phyloP scores from a whole-genome alignment of 139 green algal species.

The Chlorella vulgaris region DNA sequence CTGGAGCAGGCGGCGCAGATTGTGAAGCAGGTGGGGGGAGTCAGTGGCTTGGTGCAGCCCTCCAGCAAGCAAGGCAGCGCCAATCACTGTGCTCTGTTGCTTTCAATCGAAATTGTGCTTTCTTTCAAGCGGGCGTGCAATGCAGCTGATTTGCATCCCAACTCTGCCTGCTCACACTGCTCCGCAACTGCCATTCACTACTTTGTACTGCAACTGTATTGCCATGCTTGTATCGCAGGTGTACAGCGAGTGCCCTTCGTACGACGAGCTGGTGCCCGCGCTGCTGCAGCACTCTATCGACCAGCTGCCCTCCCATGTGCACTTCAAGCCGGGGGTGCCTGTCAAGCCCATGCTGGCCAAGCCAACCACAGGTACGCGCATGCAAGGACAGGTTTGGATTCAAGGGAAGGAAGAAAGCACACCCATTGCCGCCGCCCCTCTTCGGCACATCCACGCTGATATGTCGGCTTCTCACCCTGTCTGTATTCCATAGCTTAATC shows the following conservation, averaged over 20 bases:
- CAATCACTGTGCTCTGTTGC: neutral
- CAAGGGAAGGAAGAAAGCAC: too few species aligned
- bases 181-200: too few species aligned
- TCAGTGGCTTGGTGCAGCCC: neutral
- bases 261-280: slow-evolving; percentile 86
- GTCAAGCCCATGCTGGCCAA: slow-evolving; percentile 97
- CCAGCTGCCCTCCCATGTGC: slow-evolving; percentile 60
- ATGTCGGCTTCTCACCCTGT: too few species aligned
- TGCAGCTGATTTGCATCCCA: too few species aligned
- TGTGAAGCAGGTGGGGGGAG: slow-evolving; percentile 69
- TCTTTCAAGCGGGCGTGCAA: neutral
- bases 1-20: slow-evolving; percentile 72
- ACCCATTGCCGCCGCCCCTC: too few species aligned
- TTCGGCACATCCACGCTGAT: too few species aligned
- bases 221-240: slow-evolving; percentile 69
- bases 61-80: too few species aligned
- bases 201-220: neutral
- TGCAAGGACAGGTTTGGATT: neutral
- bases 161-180: too few species aligned
- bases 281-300: slow-evolving; percentile 71
- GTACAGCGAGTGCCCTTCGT: slow-evolving; percentile 91
- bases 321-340: slow-evolving; percentile 87
- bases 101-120: neutral
- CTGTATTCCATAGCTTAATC: too few species aligned
- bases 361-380: slow-evolving; percentile 77